These are phyloP conservation scores for Fomitopsis serialis DNA, from an alignment of 768 basidiomycete genomes.

Conservation along the genomic window DNA sequence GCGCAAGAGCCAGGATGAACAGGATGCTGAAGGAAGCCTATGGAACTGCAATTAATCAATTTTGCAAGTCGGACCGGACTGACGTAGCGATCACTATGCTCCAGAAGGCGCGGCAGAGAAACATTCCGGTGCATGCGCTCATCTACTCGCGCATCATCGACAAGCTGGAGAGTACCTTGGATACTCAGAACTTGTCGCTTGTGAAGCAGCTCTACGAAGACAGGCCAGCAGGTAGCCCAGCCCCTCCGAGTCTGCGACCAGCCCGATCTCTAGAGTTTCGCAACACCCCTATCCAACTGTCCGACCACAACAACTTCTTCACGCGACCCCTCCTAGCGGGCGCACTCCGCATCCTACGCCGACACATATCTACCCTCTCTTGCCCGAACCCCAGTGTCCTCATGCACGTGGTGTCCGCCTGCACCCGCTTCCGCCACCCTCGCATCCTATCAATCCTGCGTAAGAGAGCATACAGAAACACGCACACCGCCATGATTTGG, in stretches of 20 bases:
- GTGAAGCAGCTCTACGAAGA: neutral
- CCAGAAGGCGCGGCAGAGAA: conserved; percentile 26
- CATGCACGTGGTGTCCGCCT: conserved; percentile 11
- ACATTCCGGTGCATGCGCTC: conserved; percentile 21
- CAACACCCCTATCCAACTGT: too few species aligned
- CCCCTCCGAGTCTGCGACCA: too few species aligned
- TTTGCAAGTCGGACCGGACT: conserved; percentile 33
- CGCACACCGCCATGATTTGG: conserved; percentile 14
- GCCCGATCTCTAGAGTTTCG: too few species aligned
- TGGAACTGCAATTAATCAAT: conserved; percentile 36
- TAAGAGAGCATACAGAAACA: conserved; percentile 1
- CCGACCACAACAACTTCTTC: neutral
- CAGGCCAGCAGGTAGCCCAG: too few species aligned
- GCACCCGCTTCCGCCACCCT: conserved; percentile 44
- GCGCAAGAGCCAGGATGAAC: too few species aligned
- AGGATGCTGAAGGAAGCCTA: conserved; percentile 10
- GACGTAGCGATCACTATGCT: conserved; percentile 42
- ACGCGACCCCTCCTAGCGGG: neutral
- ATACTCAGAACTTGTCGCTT: neutral
- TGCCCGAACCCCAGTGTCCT: conserved; percentile 3
- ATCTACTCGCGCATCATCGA: too few species aligned
- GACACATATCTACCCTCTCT: neutral
- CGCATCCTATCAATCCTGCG: conserved; percentile 36
- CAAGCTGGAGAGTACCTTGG: neutral
- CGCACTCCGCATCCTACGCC: conserved; percentile 5